Evolutionary conservation across 75 land plant species (phyloP).

Genomic region (Azolla pinnata): DNA sequence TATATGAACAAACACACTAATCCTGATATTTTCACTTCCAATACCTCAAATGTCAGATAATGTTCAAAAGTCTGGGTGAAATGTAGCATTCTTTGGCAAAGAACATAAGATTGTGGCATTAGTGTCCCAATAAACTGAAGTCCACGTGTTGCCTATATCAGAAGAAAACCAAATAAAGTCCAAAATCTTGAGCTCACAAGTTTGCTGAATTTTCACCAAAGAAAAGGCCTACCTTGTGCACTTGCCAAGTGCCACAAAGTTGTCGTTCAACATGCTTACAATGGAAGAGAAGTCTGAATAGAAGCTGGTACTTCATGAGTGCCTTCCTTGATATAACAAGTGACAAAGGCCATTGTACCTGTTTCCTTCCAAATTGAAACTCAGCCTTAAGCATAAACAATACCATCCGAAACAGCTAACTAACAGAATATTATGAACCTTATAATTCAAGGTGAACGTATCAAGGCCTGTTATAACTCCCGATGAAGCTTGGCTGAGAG

Average conservation of each 20-base stretch:
- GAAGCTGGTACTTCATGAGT: conserved; percentile 85
- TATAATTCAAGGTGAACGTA: conserved; percentile 85
- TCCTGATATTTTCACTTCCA: no score
- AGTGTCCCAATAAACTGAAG: conserved; percentile 58
- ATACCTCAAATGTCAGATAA: conserved; percentile 94
- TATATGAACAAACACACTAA: no score
- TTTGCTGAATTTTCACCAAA: no score
- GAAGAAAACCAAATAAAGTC: no score
- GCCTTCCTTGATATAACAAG: conserved; percentile 89
- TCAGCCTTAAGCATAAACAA: no score
- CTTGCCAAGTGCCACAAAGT: conserved; percentile 95
- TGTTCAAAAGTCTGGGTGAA: conserved; percentile 86
- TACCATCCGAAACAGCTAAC: no score
- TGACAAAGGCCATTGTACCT: conserved; percentile 95
- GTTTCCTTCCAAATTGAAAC: conserved; percentile 8
- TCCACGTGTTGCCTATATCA: conserved; percentile 52
- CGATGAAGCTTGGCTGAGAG: conserved; percentile 21
- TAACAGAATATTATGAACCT: no score
- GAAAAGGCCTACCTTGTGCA: conserved; percentile 62
- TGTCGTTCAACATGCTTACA: conserved; percentile 91
- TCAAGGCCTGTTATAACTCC: conserved; percentile 79
- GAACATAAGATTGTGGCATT: conserved; percentile 76
- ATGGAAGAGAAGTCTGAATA: conserved; percentile 86
- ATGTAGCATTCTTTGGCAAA: conserved; percentile 92
- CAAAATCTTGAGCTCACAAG: no score